Base-by-base conservation (phyloP, 1,284 basidiomycete species). In the Irpex sp. region DNA sequence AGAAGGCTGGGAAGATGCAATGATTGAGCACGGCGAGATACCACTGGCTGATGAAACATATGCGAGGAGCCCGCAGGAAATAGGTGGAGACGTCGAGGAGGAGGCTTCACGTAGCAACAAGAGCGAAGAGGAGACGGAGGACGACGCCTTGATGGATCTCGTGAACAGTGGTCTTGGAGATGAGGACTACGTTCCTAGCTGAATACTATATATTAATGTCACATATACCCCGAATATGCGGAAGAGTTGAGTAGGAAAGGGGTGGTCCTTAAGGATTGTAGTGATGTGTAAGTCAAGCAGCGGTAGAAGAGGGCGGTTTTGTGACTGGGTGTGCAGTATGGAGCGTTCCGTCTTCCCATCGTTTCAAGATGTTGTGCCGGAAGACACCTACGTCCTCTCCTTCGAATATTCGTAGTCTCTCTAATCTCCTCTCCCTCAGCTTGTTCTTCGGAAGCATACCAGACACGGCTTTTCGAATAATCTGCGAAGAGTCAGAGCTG, bases 381-480 rank as follows among this genome's bases (percentile, higher is more conserved):
- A 91, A 80, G 15, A 84, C 83, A 33, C 90, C 90, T 78, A 88
- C 87, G 66, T 89, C 83, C 51, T 87, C 79, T 15, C 85, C 90
- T 43, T 91, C 85, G 72, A 95, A 97, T 68, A 98, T 91, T 67
- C 92, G 89, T 57, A 98, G 81, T 60, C 95, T 81, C 66, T 92
- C 93, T 49, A 98, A 77, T 56, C 95, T 83, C 58, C 91, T 83
- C 62, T 96, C 92, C 33, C 95, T 87, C 65, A 96, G 84, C 67
- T 91, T 95, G 81, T 98, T 98, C 78, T 98, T 98, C 35, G 95
- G 95, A 64, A 98, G 81, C 95, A 98, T 98, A 66, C 95, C 93
- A 7, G 95, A 93, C 3, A 98, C 95, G 6, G 96, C 96, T 68
- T 94, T 87, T n/a, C 93, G 88, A 64, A 98, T 93, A 69, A 97